Percentiles rank a stretch among this genome's conserved stretches.
Conservation (phyloP, 352 stramenopile species). For the Pythium biforme region DNA sequence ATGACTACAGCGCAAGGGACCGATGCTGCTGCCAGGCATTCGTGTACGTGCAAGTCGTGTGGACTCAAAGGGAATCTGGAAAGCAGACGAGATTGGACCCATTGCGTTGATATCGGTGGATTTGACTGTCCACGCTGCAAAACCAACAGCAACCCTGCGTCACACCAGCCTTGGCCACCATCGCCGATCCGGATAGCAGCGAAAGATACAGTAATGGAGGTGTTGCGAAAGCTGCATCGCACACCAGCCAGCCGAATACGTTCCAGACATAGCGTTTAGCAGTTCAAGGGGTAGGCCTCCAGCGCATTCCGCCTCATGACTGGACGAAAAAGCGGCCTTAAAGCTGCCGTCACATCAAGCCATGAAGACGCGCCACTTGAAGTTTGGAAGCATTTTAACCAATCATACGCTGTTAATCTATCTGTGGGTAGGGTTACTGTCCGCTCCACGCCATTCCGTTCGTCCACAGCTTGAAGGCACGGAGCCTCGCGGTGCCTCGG, state of each 20-base stretch:
- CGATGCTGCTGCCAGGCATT: no score
- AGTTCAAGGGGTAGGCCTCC: neutral
- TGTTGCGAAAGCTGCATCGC: no score
- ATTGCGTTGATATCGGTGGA: neutral
- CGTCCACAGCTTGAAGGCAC: slow-evolving; percentile 34
- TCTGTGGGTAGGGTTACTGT: slow-evolving; percentile 14
- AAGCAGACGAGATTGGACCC: neutral
- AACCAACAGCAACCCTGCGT: slow-evolving; percentile 2
- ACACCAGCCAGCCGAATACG: neutral
- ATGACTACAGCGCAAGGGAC: no score
- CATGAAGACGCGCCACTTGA: slow-evolving; percentile 18
- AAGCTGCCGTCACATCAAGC: slow-evolving; percentile 15
- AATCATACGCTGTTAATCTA: slow-evolving; percentile 3
- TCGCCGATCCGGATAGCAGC: neutral
- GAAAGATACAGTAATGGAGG: neutral
- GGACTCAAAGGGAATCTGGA: no score
- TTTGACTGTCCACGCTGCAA: neutral
- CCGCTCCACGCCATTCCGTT: slow-evolving; percentile 9
- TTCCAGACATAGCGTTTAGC: neutral
- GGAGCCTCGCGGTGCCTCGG: neutral
- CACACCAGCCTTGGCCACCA: neutral
- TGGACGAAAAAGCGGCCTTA: neutral
- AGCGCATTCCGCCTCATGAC: neutral
- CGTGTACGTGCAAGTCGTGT: no score
- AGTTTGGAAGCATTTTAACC: slow-evolving; percentile 17